Percentiles rank a stretch among this genome's conserved stretches.
phyloP scores from a whole-genome alignment of 305 asterid species.

The Fraxinus ornus region DNA sequence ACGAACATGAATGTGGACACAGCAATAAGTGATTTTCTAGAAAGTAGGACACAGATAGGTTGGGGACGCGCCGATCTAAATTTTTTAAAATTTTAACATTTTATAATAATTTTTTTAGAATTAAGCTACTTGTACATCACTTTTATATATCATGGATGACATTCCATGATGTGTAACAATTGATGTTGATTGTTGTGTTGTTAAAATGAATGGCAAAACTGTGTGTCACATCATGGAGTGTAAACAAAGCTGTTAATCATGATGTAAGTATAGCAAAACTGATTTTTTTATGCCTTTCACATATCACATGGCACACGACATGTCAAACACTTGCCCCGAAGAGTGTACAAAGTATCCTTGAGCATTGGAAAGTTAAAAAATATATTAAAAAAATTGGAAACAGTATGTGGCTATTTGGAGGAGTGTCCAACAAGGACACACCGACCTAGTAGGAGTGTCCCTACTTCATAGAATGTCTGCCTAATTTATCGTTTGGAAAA shows the following conservation, averaged over 20 bases:
- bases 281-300: too few relatives aligned
- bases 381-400: neutral
- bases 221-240: too few relatives aligned
- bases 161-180: too few relatives aligned
- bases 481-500: neutral
- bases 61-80: neutral
- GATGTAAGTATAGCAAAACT: too few relatives aligned
- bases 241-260: too few relatives aligned
- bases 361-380: neutral
- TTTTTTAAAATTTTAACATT: too few relatives aligned
- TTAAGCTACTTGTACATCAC: too few relatives aligned
- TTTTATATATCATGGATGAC: too few relatives aligned
- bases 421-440: neutral
- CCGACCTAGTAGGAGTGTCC: conserved; percentile 27
- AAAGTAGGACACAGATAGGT: neutral
- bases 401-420: neutral
- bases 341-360: neutral
- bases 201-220: too few relatives aligned
- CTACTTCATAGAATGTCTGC: conserved; percentile 36
- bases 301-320: neutral
- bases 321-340: neutral
- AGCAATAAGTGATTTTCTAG: neutral
- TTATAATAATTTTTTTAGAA: too few relatives aligned
- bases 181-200: too few relatives aligned
- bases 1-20: neutral